Base-by-base conservation (phyloP, 257 asterid species). In the Solanum lycopersicoides region DNA sequence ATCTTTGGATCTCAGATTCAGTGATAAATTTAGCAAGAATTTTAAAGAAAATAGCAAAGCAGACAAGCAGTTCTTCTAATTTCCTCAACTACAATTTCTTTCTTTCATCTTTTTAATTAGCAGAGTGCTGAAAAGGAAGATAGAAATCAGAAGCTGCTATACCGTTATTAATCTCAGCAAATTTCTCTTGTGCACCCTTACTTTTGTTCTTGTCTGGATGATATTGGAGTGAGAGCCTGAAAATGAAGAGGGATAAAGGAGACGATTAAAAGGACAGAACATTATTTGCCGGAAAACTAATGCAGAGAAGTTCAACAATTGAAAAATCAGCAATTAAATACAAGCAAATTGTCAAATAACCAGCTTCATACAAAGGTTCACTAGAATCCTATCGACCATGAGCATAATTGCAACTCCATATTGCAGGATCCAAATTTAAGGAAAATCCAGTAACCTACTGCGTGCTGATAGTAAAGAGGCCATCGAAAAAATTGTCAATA, bases 191-290 rank as follows among this genome's bases (percentile, higher is more conserved):
- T 68, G 99, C 99, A 63, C 98, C 98, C 92, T 97, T 95, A 79
- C 88, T 89, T 91, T 97, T 97, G 94, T 97, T 97, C 89, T 97
- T 97, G 89, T 97, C 99, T 2, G 99, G 99, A 91, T 97, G 99
- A 90, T 97, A 97, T 88, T 95, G 90, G 83, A 97, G 98, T 23
- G 99, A 97, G 73, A 96, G 91, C 94, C 99, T 97, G 91, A 86
- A 88, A 72, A 59, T 35, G 47, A 82, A 68, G 42, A n/a, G n/a
- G 39, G n/a, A 66, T 53, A 82, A 37, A 75, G 32, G 68, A 72
- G 32, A 65, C 65, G n/a, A 72, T 30, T 41, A 80, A 47, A 15
- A 47, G 34, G n/a, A 37, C 12, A 60, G 34, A 85, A 66, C 23
- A 25, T 42, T 41, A 72, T 39, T 72, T 35, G 83, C 42, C 7